phyloP scores from a whole-genome alignment of 495 filamentous ascomycete genomes.

The Sordaria brevicollis region DNA sequence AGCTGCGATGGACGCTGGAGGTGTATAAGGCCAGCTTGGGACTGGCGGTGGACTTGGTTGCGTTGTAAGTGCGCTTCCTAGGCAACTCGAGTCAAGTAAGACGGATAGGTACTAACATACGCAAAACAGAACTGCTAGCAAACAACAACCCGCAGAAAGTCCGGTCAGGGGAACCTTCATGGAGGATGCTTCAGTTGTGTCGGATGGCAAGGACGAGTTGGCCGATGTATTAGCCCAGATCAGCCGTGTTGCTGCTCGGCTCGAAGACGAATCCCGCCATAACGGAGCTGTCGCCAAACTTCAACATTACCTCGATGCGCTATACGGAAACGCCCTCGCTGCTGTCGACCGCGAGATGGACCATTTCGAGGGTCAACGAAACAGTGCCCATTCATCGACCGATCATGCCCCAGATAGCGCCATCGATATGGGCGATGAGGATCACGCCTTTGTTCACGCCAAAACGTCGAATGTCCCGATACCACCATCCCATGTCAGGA shows the following conservation, averaged over 20 bases:
- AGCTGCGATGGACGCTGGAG: conserved; percentile 24
- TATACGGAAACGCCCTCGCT: conserved; percentile 21
- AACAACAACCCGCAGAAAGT: not conserved
- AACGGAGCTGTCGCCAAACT: conserved; percentile 22
- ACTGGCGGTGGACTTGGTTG: conserved; percentile 31
- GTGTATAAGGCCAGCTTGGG: conserved; percentile 30
- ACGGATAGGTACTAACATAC: not conserved
- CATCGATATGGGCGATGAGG: conserved; percentile 27
- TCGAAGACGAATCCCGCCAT: conserved; percentile 21
- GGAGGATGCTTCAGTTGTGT: not conserved
- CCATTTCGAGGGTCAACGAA: not conserved
- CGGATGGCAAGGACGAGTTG: conserved; percentile 4
- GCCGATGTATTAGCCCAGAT: conserved; percentile 5
- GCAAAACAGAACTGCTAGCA: not conserved
- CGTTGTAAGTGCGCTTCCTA: conserved; percentile 18
- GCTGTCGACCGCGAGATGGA: conserved; percentile 9
- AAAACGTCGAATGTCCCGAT: conserved; percentile 10
- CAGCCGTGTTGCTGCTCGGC: not conserved
- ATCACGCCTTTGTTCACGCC: not conserved
- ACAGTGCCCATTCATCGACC: conserved; percentile 14
- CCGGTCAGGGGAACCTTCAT: not conserved
- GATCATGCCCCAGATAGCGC: conserved; percentile 34
- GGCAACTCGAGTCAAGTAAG: not conserved
- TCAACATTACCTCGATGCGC: conserved; percentile 23
- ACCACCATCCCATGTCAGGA: not conserved